Evolutionary conservation across 192 early-diverging fungal species (phyloP), one percentile per base, ranked within the genome.

Genomic region (Podila horticola): DNA sequence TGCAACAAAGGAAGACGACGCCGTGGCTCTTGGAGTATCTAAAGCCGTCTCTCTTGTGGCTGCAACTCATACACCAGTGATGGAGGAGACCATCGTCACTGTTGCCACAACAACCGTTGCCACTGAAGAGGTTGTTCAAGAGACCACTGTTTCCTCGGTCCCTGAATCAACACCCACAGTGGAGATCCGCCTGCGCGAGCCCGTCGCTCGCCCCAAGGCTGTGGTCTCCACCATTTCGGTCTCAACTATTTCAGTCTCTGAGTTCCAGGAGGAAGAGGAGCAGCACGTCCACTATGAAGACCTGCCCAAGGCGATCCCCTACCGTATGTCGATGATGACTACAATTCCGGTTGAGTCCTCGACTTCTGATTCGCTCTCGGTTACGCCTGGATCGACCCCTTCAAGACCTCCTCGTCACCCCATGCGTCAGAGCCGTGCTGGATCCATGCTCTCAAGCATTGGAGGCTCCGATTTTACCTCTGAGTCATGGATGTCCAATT

Each of bases 281-380:
- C 77, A 81, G 3, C 77, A 81, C 28, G 62, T 81, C n/a, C 71
- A 64, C 28, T 81, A 73, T 48, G 77, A 81, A 58, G 77, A 81
- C 10, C 61, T 81, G 0, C 77, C 77, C 7, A 59, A 48, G 38
- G 77, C 77, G 1, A 71, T 81, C 5, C 29, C 70, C 1, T 81
- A 81, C 34, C 70, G 71, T 2, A 81, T 81, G 77, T 81, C 77
- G 24, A 81, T 81, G 55, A 81, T 81, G 77, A 72, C 66, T 6
- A 81, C 77, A 7, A 71, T 81, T 11, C 66, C 77, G 4, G 71
- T 81, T 1, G 77, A 81, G 2, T 41, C 59, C 5, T 65, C 71
- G 3, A 49, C 64, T 7, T 45, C 64, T 5, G 55, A 51, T 19
- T 33, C 41, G n/a, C 34, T 69, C 38, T 29, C 48, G 11, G 64